Evolutionary conservation across 805 yeast genomes (phyloP).

Genomic region (Candida quercuum): DNA sequence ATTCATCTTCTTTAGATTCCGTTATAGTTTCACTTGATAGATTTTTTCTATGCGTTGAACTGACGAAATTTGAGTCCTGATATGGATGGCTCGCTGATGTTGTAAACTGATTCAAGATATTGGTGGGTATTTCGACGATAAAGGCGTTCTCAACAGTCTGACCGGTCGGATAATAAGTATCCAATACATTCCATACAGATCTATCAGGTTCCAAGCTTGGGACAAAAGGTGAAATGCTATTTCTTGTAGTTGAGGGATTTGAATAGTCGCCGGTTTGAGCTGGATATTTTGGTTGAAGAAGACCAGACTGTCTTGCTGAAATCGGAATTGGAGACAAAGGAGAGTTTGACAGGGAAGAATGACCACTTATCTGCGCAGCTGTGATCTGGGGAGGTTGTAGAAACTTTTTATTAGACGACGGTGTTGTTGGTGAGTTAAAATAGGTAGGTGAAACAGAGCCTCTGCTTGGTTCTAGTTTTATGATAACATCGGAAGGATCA

Average conservation of each 20-base stretch:
- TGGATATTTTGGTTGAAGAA: slow-evolving; percentile 11
- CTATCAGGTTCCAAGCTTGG: slow-evolving; percentile 54
- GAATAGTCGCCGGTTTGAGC: slow-evolving; percentile 5
- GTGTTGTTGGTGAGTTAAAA: slow-evolving; percentile 9
- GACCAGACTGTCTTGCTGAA: slow-evolving; percentile 14
- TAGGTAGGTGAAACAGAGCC: slow-evolving; percentile 5
- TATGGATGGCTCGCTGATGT: slow-evolving; percentile 1
- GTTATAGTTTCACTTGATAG: slow-evolving; percentile 18
- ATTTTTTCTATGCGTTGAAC: too few species aligned
- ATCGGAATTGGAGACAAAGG: slow-evolving; percentile 23
- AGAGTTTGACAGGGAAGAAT: slow-evolving; percentile 9
- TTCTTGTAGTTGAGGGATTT: slow-evolving; percentile 4
- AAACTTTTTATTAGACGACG: slow-evolving; percentile 6
- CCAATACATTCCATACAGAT: slow-evolving; percentile 51
- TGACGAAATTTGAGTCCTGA: neutral
- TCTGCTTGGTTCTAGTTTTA: slow-evolving; percentile 22
- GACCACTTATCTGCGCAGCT: neutral
- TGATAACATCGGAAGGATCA: slow-evolving; percentile 64
- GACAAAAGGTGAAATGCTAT: slow-evolving; percentile 14
- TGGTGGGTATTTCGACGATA: slow-evolving; percentile 43
- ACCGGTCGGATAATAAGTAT: slow-evolving; percentile 57
- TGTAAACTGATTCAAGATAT: slow-evolving; percentile 5
- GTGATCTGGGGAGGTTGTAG: slow-evolving; percentile 1
- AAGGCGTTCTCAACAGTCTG: slow-evolving; percentile 65
- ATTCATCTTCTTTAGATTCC: slow-evolving; percentile 21